These are phyloP conservation scores for Stagonosporopsis rhizophila DNA, from an alignment of 2,329 filamentous ascomycete genomes.

Conservation along the genomic window DNA sequence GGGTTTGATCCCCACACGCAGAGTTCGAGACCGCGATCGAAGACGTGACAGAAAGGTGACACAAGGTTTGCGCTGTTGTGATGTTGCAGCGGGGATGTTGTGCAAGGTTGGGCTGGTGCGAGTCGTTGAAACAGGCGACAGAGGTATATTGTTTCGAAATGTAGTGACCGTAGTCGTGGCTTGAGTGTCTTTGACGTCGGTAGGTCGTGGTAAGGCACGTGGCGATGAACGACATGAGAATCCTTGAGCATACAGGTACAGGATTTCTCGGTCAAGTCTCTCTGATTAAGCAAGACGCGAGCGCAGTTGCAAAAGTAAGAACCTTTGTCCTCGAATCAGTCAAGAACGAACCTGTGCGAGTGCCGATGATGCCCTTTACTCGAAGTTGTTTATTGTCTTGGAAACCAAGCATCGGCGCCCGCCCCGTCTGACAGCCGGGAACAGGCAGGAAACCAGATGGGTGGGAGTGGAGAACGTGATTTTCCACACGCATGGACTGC, in stretches of 20 bases:
- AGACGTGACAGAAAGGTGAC: constrained; percentile 1
- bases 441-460: not conserved
- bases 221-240: no score
- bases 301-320: no score
- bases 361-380: not conserved
- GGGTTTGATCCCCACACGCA: constrained; percentile 7
- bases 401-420: not conserved
- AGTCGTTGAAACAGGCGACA: not conserved
- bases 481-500: constrained; percentile 4
- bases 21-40: constrained; percentile 6
- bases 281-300: no score
- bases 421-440: constrained; percentile 1
- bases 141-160: not conserved
- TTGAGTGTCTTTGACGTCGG: not conserved
- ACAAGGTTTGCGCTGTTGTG: constrained; percentile 9
- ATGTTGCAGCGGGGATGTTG: not conserved
- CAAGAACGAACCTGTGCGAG: no score
- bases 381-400: not conserved
- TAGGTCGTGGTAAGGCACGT: not conserved
- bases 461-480: constrained; percentile 12
- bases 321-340: no score
- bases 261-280: no score
- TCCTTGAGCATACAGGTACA: no score
- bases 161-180: not conserved
- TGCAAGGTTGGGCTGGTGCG: not conserved